Base-by-base conservation (phyloP, 164 flowering plant genomes). In the Hamamelis virginiana region DNA sequence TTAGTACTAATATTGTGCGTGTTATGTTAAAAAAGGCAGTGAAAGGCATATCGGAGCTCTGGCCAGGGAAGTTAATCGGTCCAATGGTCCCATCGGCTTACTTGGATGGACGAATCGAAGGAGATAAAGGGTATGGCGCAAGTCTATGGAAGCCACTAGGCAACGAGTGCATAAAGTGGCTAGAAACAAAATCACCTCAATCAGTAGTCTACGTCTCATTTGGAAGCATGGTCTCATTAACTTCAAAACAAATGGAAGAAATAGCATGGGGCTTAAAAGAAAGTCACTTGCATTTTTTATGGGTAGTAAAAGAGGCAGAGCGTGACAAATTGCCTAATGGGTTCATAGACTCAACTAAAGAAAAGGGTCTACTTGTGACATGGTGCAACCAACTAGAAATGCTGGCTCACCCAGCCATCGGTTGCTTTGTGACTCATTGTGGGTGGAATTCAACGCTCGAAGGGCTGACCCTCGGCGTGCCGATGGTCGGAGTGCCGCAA, bases 51-150 rank as follows among this genome's bases (percentile, higher is more conserved):
- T 43, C 68, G 4, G 74, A 82, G 15, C 43, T 45, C 3, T 78
- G 76, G 76, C 77, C 78, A 5, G 81, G 67, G 47, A 76, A 66
- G 72, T n/a, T 80, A 56, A 78, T 85, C 1, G 86, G 89, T 8
- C 89, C 89, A 3, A 83, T 78, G 84, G 80, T 85, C 5, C 89
- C 89, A 41, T 85, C 86, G 14, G 69, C 80, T 9, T 81, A 85
- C 69, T 47, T 85, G 63, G 86, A 83, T 43, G 76, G 73, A 0
- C 69, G 76, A 43, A 85, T 85, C 18, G 68, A 80, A 22, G 85
- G 64, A 0, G 89, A 85, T 72, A 73, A 58, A 25, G 81, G 78
- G 0, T 83, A 85, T 38, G 89, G 86, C 16, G 75, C 78, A 23
- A 80, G 80, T 62, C 73, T 85, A 25, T 85, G 82, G 85, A 75